Base-by-base conservation (phyloP, 805 yeast genomes). In the Diddensiella caesifluorescens region DNA sequence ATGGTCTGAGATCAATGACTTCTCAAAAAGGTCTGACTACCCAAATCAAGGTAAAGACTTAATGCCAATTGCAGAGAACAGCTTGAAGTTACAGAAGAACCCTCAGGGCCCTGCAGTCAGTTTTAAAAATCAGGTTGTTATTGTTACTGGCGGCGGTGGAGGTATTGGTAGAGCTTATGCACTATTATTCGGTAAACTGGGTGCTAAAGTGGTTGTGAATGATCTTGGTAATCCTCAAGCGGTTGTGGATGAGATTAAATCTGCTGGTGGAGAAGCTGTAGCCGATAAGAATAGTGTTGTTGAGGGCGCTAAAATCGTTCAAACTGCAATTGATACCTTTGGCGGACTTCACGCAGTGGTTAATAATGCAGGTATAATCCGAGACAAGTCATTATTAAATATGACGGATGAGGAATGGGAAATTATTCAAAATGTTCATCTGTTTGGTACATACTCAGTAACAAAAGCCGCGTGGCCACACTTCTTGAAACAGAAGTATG, bases 161-260 rank as follows among this genome's bases (percentile, higher is more conserved):
- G 98, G 98, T 35, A 73, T 90, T 54, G 98, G 98, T 48, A 79
- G 82, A 60, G 83, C 88, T 45, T 94, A 90, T 66, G 95, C 97
- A 3, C 65, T 77, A 38, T 73, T 77, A 60, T 82, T 83, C 60
- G 97, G 94, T 43, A 81, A 75, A 62, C 85, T 85, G 55, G 98
- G 97, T 47, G 97, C 97, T 21, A 87, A 82, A 67, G 92, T 90
- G 47, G 95, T 92, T 32, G 92, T 90, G 27, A 90, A 92, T 61
- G 97, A 90, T 62, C 80, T 90, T 49, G 71, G 62, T 22, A 82
- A 86, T 60, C 88, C 97, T 2, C 63, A 72, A 34, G 62, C 69
- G 27, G 86, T 83, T 35, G 95, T 86, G 9, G 70, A 77, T 19
- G 95, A 85, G 63, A 83, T 90, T 59, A 70, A 65, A 52, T 65